Percentiles rank a stretch among this genome's conserved stretches.
phyloP scores from a whole-genome alignment of 345 rosid genomes.

The Barbarea vulgaris region DNA sequence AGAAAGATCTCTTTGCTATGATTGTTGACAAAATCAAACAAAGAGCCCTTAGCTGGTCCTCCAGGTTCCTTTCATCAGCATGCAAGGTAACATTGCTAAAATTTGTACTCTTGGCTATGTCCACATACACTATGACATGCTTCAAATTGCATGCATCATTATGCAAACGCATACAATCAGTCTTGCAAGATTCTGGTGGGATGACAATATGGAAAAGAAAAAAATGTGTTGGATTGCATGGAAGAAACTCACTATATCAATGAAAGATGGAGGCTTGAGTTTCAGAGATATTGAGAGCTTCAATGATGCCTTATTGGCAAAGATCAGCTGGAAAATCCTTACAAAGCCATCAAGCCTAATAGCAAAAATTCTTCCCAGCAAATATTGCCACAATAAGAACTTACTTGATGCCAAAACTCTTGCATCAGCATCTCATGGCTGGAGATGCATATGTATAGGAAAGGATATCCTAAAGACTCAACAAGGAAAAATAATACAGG shows the following conservation, averaged over 20 bases:
- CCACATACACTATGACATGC: background rate
- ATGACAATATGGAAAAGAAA: background rate
- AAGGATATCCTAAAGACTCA: too few species aligned
- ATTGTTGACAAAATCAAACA: background rate
- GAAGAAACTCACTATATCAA: background rate
- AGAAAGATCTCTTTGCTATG: background rate
- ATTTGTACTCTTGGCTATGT: background rate
- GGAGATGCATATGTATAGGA: too few species aligned
- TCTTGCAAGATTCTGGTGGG: background rate
- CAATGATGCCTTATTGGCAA: background rate
- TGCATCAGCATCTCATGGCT: too few species aligned
- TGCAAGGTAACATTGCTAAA: background rate
- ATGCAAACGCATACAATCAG: background rate
- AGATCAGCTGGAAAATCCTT: background rate
- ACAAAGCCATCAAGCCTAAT: background rate
- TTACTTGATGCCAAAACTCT: too few species aligned
- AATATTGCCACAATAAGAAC: too few species aligned
- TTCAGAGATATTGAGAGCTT: background rate
- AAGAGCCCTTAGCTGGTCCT: background rate
- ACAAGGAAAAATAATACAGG: too few species aligned
- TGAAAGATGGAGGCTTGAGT: background rate
- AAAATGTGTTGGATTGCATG: background rate
- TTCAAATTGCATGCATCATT: background rate
- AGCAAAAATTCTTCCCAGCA: too few species aligned
- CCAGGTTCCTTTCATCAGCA: background rate